A percentile compares a stretch with the other conserved stretches of the same genome.
phyloP scores from a whole-genome alignment of 1,284 basidiomycete genomes.

The Ustilago crameri region DNA sequence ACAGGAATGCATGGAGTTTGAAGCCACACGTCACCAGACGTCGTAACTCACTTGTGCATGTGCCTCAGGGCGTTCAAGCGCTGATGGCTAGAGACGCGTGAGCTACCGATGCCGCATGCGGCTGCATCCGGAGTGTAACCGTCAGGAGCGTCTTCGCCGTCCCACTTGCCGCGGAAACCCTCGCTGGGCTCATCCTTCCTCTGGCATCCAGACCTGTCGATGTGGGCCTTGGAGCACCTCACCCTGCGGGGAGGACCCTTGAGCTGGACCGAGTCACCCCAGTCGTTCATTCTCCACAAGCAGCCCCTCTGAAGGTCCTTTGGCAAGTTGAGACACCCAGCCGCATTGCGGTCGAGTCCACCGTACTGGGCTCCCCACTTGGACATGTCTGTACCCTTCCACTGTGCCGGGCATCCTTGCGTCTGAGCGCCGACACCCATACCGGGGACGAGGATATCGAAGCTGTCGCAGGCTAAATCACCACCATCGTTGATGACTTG shows the following conservation, averaged over 20 bases:
- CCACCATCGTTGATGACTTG: conserved; percentile 42
- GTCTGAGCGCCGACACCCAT: conserved; percentile 33
- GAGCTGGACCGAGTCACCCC: conserved; percentile 31
- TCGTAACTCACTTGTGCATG: neutral
- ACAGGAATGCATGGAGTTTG: neutral
- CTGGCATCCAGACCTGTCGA: conserved; percentile 42
- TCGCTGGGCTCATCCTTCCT: conserved; percentile 27
- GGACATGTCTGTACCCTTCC: conserved; percentile 22
- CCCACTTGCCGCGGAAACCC: conserved; percentile 1
- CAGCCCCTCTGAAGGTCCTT: conserved; percentile 33
- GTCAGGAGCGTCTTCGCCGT: conserved; percentile 14
- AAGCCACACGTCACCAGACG: neutral
- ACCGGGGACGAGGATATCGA: conserved; percentile 45
- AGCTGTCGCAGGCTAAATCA: conserved; percentile 19
- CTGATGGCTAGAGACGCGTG: neutral
- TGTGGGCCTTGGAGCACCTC: conserved; percentile 40
- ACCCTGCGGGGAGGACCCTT: conserved; percentile 20
- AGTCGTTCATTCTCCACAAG: conserved; percentile 35
- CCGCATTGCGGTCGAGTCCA: conserved; percentile 24
- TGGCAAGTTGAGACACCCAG: conserved; percentile 33
- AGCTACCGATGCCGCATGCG: conserved; percentile 27
- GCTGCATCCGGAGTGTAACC: conserved; percentile 27
- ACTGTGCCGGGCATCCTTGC: conserved; percentile 31
- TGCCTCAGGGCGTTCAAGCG: neutral
- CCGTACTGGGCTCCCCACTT: conserved; percentile 40